Evolutionary conservation across 1,284 basidiomycete species (phyloP).

Genomic region (Fistulina hepatica): DNA sequence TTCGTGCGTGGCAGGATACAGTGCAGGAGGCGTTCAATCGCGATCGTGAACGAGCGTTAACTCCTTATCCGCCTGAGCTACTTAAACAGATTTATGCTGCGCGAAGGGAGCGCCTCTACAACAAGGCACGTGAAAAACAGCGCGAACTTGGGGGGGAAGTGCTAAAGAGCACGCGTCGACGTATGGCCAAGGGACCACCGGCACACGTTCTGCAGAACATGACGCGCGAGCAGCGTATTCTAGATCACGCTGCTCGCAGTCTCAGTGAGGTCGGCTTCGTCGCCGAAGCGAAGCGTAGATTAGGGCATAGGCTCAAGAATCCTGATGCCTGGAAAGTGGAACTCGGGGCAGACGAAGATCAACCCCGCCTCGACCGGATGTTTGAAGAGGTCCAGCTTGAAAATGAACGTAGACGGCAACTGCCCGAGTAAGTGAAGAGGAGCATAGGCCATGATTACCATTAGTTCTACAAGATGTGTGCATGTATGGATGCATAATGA

Average conservation of each 20-base stretch:
- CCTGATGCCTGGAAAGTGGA: slow-evolving; percentile 37
- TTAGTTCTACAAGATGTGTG: no score
- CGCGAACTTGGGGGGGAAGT: slow-evolving; percentile 55
- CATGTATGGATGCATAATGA: no score
- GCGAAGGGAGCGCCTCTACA: slow-evolving; percentile 43
- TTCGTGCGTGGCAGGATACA: slow-evolving; percentile 7
- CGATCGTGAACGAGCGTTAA: slow-evolving; percentile 30
- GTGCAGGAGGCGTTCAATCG: slow-evolving; percentile 26
- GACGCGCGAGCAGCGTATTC: slow-evolving; percentile 32
- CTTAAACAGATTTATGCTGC: slow-evolving; percentile 40
- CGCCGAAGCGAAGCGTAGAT: slow-evolving; percentile 36
- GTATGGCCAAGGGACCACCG: slow-evolving; percentile 45
- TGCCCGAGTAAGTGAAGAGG: no score
- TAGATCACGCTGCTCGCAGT: slow-evolving; percentile 39
- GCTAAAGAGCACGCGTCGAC: slow-evolving; percentile 32
- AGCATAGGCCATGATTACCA: no score
- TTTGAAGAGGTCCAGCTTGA: no score
- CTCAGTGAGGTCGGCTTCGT: slow-evolving; percentile 57
- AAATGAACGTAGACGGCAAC: no score
- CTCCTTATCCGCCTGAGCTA: slow-evolving; percentile 37
- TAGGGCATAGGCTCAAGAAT: slow-evolving; percentile 40
- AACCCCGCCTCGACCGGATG: no score
- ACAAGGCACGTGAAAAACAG: slow-evolving; percentile 48
- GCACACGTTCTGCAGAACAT: slow-evolving; percentile 45
- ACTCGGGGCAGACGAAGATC: slow-evolving; percentile 28